These are phyloP conservation scores for Penicillium fimorum DNA, from an alignment of 495 filamentous ascomycete genomes.

Conservation along the genomic window DNA sequence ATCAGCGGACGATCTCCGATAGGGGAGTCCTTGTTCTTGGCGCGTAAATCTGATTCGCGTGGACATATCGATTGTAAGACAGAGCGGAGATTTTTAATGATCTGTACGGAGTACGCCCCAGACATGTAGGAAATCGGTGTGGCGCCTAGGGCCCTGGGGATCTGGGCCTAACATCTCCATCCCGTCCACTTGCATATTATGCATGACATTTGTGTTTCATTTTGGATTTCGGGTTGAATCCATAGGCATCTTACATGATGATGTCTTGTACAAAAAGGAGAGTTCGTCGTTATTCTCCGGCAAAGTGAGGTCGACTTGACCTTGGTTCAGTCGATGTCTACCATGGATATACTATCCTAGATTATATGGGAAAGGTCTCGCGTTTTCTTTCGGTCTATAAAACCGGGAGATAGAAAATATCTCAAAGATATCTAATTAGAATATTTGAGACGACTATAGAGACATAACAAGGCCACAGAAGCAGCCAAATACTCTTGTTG, in stretches of 20 bases:
- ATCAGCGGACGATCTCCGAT: constrained; percentile 21
- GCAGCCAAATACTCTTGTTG: no score
- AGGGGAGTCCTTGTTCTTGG: constrained; percentile 16
- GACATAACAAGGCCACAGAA: no score
- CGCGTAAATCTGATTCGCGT: constrained; percentile 18
- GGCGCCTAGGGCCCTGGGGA: not conserved
- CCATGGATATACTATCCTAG: not conserved
- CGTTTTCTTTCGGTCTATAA: no score
- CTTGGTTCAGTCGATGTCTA: not conserved
- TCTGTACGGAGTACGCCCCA: not conserved
- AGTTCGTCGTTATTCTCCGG: not conserved
- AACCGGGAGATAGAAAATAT: no score
- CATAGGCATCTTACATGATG: no score
- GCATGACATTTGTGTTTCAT: not conserved
- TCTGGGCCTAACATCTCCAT: no score
- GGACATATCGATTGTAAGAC: not conserved
- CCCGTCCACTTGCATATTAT: not conserved
- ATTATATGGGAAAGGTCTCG: no score
- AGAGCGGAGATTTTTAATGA: constrained; percentile 5
- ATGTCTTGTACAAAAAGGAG: no score
- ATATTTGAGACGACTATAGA: no score
- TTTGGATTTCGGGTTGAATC: not conserved
- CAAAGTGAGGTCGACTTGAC: not conserved
- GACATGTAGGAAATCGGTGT: not conserved
- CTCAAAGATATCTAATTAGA: no score